Percentiles rank a stretch among this genome's conserved stretches.
These are phyloP conservation scores for Saccharomyces hybrid DNA, from an alignment of 1,139 yeast genomes.

Conservation along the genomic window DNA sequence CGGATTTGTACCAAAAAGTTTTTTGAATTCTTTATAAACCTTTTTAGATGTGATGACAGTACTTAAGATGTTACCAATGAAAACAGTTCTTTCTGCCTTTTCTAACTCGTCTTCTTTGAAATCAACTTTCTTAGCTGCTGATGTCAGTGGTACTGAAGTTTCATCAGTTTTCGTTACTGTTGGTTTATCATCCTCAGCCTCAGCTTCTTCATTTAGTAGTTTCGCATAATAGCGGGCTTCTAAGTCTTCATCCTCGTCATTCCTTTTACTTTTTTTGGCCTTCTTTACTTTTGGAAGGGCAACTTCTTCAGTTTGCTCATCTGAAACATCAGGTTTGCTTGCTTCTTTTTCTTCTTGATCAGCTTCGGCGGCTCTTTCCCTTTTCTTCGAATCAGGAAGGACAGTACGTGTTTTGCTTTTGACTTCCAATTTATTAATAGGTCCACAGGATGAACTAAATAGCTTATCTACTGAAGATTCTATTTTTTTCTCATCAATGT, in stretches of 20 bases:
- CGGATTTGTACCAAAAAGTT: slow-evolving; percentile 46
- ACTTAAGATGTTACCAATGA: slow-evolving; percentile 78
- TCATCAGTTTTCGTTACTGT: slow-evolving; percentile 6
- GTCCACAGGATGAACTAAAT: slow-evolving; percentile 20
- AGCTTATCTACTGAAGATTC: slow-evolving; percentile 19
- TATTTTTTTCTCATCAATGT: slow-evolving; percentile 22
- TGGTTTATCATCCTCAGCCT: slow-evolving; percentile 18
- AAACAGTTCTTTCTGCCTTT: slow-evolving; percentile 82
- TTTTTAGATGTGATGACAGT: slow-evolving; percentile 58
- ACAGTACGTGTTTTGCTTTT: slow-evolving; percentile 1
- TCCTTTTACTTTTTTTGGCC: slow-evolving; percentile 25
- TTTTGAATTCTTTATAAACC: slow-evolving; percentile 56
- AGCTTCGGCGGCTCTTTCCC: slow-evolving; percentile 4
- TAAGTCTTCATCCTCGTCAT: slow-evolving; percentile 40
- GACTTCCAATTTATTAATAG: slow-evolving; percentile 21
- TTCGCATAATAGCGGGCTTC: slow-evolving; percentile 43
- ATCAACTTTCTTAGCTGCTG: slow-evolving; percentile 32
- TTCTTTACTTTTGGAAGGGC: slow-evolving; percentile 13
- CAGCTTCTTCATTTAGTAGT: slow-evolving; percentile 30
- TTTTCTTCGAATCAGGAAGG: slow-evolving; percentile 12
- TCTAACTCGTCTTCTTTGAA: slow-evolving; percentile 63
- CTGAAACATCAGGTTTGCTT: slow-evolving; percentile 12
- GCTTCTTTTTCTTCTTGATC: slow-evolving; percentile 14
- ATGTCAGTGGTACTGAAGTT: slow-evolving; percentile 10
- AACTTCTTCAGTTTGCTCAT: slow-evolving; percentile 7